Evolutionary conservation across 2,329 filamentous ascomycete genomes (phyloP), one percentile per base, ranked within the genome.

Genomic region (Colletotrichum echinochloae): DNA sequence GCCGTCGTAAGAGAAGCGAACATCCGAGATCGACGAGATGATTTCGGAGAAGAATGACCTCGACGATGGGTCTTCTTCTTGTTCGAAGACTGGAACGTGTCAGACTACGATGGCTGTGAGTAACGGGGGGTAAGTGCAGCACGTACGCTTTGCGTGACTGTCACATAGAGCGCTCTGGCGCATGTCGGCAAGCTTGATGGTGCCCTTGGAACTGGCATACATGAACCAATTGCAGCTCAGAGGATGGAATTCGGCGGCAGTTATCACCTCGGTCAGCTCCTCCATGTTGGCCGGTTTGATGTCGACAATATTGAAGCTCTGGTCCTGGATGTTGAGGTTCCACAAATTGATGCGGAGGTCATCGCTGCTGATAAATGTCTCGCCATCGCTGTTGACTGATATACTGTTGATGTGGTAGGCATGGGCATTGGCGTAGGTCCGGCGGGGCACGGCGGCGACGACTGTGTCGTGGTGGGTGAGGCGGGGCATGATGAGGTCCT

Each of bases 281-380:
- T 99, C 96, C 96, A 99, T 99, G 81, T 99, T 99, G 49, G 96
- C 96, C 11, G 96, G 96, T 83, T 99, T 99, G 87, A 99, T 99
- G 81, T 99, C 96, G 73, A 99, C 96, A 79, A 99, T 99, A 84
- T 99, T 99, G 89, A 99, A 99, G 85, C 96, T 98, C 84, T 98
- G 95, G 77, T 98, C 95, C 81, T 99, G 96, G 74, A 99, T 99
- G 83, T 98, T 98, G 76, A 98, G 87, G 80, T 99, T 98, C 96
- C 96, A 99, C 66, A 99, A 86, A 82, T 99, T 99, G 86, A 99
- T 97, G 73, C 96, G 92, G 73, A 99, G 85, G 80, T 99, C 96
- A 80, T 99, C 96, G 80, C 95, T 98, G 85, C 95, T 98, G 84
- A 99, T 98, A 83, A 98, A 99, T 0, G 96, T 99, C 86, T 99